phyloP scores from a whole-genome alignment of 345 rosid species.

The Viola odorata region DNA sequence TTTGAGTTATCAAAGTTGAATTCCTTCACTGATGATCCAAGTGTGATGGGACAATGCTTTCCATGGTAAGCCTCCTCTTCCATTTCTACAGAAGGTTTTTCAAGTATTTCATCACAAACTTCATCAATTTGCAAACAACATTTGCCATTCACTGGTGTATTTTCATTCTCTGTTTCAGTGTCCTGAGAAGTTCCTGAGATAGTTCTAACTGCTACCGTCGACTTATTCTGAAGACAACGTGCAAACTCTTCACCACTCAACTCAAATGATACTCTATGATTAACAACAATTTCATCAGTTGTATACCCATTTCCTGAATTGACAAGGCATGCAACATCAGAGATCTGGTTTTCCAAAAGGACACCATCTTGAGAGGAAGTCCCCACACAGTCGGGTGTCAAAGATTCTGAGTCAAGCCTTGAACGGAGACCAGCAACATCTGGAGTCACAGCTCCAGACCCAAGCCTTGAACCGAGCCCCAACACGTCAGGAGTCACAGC shows the following conservation, averaged over 20 bases:
- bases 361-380: too few relatives aligned
- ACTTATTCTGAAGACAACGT: constrained; percentile 66
- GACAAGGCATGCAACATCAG: too few relatives aligned
- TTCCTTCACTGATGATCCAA: constrained; percentile 68
- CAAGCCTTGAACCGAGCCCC: constrained; percentile 50
- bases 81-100: constrained; percentile 34
- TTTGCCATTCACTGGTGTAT: constrained; percentile 11
- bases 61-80: constrained; percentile 41
- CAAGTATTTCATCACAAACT: constrained; percentile 23
- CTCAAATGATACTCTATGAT: constrained; percentile 89
- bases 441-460: too few relatives aligned
- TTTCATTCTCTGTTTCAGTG: constrained; percentile 15
- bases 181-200: constrained; percentile 30
- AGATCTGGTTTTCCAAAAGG: too few relatives aligned
- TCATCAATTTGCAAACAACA: constrained; percentile 20
- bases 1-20: constrained; percentile 72
- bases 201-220: constrained; percentile 32
- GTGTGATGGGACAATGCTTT: constrained; percentile 54
- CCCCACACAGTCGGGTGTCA: too few relatives aligned
- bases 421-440: too few relatives aligned
- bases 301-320: too few relatives aligned
- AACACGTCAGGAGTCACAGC: constrained; percentile 64
- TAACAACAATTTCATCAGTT: constrained; percentile 32
- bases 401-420: too few relatives aligned
- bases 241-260: constrained; percentile 94